These are phyloP conservation scores for Sphagnum fallax DNA, from an alignment of 228 moss, liverwort and hornwort genomes.

Conservation along the genomic window DNA sequence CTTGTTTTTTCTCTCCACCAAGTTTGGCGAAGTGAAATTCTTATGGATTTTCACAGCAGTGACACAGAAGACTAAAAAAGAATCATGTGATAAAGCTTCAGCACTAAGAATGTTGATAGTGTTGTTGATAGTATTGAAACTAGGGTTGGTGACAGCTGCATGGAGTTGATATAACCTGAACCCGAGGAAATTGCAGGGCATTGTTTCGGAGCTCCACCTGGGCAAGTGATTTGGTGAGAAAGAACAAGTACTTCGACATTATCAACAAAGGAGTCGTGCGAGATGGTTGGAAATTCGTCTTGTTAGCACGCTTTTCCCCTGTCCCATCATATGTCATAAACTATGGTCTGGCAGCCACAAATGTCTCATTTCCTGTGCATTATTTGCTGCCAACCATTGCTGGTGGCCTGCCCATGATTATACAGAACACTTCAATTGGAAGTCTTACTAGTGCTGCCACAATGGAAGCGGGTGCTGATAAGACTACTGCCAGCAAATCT, in stretches of 20 bases:
- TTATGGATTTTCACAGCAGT: no score
- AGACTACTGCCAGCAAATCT: slow-evolving; percentile 15
- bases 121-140: no score
- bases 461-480: slow-evolving; percentile 27
- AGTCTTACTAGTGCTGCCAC: slow-evolving; percentile 81
- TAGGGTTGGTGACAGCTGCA: no score
- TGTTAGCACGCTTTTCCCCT: slow-evolving; percentile 91
- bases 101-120: no score
- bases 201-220: slow-evolving; percentile 67
- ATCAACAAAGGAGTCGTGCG: slow-evolving; percentile 76
- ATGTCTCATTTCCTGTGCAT: slow-evolving; percentile 69
- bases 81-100: no score
- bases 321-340: slow-evolving; percentile 94
- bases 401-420: slow-evolving; percentile 91
- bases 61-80: no score
- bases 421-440: slow-evolving; percentile 88
- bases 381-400: slow-evolving; percentile 86
- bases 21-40: no score
- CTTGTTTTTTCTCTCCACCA: no score
- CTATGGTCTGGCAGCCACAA: slow-evolving; percentile 91
- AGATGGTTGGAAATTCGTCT: slow-evolving; percentile 98
- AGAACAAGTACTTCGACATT: slow-evolving; percentile 72
- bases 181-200: slow-evolving; percentile 31
- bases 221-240: slow-evolving; percentile 57
- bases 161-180: no score